Conservation (phyloP, 1,284 basidiomycete species). For the Austroboletus rostrupii region DNA sequence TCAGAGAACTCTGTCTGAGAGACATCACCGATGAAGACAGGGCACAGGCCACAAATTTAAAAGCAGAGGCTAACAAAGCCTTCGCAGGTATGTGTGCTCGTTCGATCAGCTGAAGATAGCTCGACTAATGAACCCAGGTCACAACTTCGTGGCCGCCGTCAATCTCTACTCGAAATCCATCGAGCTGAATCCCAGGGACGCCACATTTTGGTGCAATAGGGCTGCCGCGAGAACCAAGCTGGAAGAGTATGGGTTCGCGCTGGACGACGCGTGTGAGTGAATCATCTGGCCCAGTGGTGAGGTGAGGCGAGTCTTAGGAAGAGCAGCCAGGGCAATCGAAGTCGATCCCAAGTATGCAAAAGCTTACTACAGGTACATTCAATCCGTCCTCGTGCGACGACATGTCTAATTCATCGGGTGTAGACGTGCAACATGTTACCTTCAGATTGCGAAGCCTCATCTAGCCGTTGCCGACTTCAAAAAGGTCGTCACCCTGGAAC, state of each 20-base stretch:
- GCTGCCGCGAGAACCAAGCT: conserved; percentile 76
- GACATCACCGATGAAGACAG: conserved; percentile 69
- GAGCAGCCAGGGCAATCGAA: conserved; percentile 77
- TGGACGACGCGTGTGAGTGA: conserved; percentile 69
- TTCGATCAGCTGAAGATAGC: conserved; percentile 1
- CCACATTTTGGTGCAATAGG: conserved; percentile 78
- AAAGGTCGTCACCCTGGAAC: conserved; percentile 84
- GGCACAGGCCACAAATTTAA: conserved; percentile 65
- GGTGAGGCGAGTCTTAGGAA: conserved; percentile 16
- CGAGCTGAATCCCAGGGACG: conserved; percentile 71
- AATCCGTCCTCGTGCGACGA: background rate
- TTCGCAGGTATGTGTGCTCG: conserved; percentile 56
- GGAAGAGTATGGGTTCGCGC: conserved; percentile 81
- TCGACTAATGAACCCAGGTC: conserved; percentile 34
- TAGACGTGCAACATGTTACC: conserved; percentile 87
- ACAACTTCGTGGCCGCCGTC: conserved; percentile 62
- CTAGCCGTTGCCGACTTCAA: conserved; percentile 84
- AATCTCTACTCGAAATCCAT: conserved; percentile 76
- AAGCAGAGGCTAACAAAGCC: conserved; percentile 82
- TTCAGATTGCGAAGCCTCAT: conserved; percentile 86
- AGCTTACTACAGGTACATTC: conserved; percentile 74
- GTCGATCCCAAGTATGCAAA: conserved; percentile 91
- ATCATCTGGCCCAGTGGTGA: conserved; percentile 1
- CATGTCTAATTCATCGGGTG: conserved; percentile 5
- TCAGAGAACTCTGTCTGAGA: conserved; percentile 37